phyloP scores from a whole-genome alignment of 352 stramenopile species.

The Phytophthora pinifolia region DNA sequence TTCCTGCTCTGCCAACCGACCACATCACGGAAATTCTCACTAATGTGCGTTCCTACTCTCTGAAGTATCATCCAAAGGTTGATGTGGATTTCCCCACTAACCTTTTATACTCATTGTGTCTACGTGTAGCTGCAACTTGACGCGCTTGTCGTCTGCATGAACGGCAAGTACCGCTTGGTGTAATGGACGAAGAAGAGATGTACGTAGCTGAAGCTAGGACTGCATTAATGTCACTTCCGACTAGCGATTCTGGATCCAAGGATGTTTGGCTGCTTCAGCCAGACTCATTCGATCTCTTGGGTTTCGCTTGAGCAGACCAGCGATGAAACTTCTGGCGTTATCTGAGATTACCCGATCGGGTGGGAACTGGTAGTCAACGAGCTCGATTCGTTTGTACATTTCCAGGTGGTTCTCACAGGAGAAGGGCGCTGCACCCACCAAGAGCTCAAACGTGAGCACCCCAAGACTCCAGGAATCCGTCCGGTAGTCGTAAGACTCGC shows the following conservation, averaged over 20 bases:
- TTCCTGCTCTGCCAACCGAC: constrained; percentile 44
- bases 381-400: constrained; percentile 79
- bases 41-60: constrained; percentile 43
- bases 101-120: constrained; percentile 8
- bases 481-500: constrained; percentile 60
- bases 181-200: constrained; percentile 21
- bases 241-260: constrained; percentile 54
- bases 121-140: constrained; percentile 62
- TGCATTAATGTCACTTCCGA: constrained; percentile 25
- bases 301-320: constrained; percentile 50
- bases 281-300: constrained; percentile 66
- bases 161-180: constrained; percentile 60
- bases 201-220: constrained; percentile 1
- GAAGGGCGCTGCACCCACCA: constrained; percentile 81
- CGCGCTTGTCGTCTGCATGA: constrained; percentile 51
- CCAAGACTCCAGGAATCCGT: constrained; percentile 85
- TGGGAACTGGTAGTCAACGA: constrained; percentile 62
- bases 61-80: background rate
- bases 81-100: background rate
- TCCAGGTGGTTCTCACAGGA: constrained; percentile 78
- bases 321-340: constrained; percentile 66
- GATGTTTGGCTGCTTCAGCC: constrained; percentile 48
- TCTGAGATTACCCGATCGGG: constrained; percentile 46
- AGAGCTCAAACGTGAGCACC: constrained; percentile 80
- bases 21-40: constrained; percentile 56